Conservation (phyloP, 2,329 filamentous ascomycete species). For the Sporothrix phasma region DNA sequence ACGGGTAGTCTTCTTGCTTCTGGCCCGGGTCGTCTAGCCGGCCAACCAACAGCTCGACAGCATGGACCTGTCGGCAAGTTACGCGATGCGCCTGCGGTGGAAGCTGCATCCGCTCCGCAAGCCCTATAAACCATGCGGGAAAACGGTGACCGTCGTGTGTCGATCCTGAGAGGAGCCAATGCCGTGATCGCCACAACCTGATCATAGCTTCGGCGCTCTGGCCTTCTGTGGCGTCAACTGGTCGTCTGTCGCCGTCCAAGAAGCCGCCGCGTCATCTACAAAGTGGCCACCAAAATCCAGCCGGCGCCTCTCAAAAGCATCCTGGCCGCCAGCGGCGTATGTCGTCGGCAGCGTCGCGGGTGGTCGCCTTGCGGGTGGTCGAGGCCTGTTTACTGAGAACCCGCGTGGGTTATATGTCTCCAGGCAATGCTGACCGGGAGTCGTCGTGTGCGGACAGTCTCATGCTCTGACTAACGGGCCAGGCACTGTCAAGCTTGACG, state of each 20-base stretch:
- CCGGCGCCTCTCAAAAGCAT: slow-evolving; percentile 51
- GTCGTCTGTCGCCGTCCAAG: slow-evolving; percentile 56
- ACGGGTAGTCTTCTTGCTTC: neutral
- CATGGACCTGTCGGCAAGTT: neutral
- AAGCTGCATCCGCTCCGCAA: neutral
- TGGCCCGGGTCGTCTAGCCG: neutral
- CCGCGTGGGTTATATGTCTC: slow-evolving; percentile 17
- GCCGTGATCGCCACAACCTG: neutral
- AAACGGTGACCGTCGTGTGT: neutral
- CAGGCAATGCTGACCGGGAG: slow-evolving; percentile 17
- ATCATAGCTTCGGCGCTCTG: slow-evolving; percentile 26
- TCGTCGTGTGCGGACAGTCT: slow-evolving; percentile 18
- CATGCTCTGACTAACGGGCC: slow-evolving; percentile 16
- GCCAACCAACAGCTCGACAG: neutral
- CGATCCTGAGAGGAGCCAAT: too few relatives aligned
- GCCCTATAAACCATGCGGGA: neutral
- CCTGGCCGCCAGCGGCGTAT: slow-evolving; percentile 49
- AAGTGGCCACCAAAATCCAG: slow-evolving; percentile 39
- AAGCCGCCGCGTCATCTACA: slow-evolving; percentile 51
- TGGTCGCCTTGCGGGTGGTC: slow-evolving; percentile 42
- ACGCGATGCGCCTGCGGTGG: neutral
- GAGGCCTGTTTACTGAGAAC: slow-evolving; percentile 62
- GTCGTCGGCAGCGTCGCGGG: slow-evolving; percentile 47
- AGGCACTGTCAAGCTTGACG: slow-evolving; percentile 16
- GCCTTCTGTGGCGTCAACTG: slow-evolving; percentile 60